phyloP scores from a whole-genome alignment of 2,329 filamentous ascomycete species.

The Akanthomyces lecanii region DNA sequence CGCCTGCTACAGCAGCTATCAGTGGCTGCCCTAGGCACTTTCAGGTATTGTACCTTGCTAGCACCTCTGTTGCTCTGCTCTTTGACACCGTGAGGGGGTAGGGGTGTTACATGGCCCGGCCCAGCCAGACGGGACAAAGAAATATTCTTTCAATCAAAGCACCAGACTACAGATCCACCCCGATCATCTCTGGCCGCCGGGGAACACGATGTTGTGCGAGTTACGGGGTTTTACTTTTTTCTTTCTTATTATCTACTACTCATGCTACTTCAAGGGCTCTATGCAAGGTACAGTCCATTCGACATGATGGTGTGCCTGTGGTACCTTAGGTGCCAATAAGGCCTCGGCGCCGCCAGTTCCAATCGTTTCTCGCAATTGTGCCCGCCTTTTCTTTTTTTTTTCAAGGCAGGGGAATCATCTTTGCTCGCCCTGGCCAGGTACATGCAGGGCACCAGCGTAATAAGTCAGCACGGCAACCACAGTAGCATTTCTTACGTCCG shows the following conservation, averaged over 20 bases:
- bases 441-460: neutral
- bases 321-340: neutral
- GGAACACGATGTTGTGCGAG: neutral
- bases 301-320: neutral
- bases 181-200: neutral
- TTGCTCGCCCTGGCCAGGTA: neutral
- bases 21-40: neutral
- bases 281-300: conserved; percentile 3
- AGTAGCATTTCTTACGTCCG: neutral
- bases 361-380: neutral
- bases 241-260: neutral
- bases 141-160: neutral
- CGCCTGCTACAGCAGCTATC: neutral
- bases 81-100: too few relatives aligned
- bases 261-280: neutral
- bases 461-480: conserved; percentile 12
- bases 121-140: conserved; percentile 4
- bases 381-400: neutral
- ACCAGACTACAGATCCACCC: neutral
- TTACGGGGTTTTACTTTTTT: neutral
- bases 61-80: too few relatives aligned
- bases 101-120: neutral
- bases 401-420: neutral
- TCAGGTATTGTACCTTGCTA: too few relatives aligned
- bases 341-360: neutral